Evolutionary conservation across 192 early-diverging fungal species (phyloP).

Genomic region (Phlyctochytrium bullatum): DNA sequence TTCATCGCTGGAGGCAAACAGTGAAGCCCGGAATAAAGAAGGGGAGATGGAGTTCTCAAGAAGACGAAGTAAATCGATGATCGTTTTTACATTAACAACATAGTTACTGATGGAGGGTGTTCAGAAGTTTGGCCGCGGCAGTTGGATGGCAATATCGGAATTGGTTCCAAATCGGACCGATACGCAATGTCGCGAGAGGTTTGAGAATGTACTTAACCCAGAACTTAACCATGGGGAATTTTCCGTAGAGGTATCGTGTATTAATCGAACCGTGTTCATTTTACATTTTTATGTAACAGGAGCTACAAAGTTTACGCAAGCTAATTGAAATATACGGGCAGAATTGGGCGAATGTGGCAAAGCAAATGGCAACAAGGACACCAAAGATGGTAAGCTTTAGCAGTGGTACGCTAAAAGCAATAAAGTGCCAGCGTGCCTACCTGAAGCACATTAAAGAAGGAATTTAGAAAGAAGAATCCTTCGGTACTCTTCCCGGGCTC

Average conservation of each 20-base stretch:
- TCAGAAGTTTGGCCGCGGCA: neutral
- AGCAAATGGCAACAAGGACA: slow-evolving; percentile 10
- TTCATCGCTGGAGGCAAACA: slow-evolving; percentile 20
- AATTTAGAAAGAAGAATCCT: slow-evolving; percentile 10
- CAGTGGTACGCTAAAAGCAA: neutral
- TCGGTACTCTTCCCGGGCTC: slow-evolving; percentile 10
- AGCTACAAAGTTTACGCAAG: too few relatives aligned
- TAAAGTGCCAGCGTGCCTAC: neutral
- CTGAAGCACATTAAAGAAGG: too few relatives aligned
- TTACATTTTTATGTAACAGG: too few relatives aligned
- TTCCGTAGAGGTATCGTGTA: slow-evolving; percentile 12
- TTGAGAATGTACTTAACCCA: slow-evolving; percentile 14
- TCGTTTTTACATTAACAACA: neutral
- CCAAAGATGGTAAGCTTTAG: slow-evolving; percentile 12
- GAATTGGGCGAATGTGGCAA: slow-evolving; percentile 5
- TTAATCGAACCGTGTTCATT: too few relatives aligned
- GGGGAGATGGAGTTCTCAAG: slow-evolving; percentile 15
- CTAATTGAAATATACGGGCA: too few relatives aligned
- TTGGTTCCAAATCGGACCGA: slow-evolving; percentile 14
- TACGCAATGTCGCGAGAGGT: slow-evolving; percentile 24
- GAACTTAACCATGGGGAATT: slow-evolving; percentile 13
- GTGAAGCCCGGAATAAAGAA: slow-evolving; percentile 13
- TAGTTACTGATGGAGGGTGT: slow-evolving; percentile 11
- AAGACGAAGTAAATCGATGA: slow-evolving; percentile 20
- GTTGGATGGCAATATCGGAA: slow-evolving; percentile 15